These are phyloP conservation scores for Moesziomyces antarcticus DNA, from an alignment of 1,284 basidiomycete genomes.

Conservation along the genomic window DNA sequence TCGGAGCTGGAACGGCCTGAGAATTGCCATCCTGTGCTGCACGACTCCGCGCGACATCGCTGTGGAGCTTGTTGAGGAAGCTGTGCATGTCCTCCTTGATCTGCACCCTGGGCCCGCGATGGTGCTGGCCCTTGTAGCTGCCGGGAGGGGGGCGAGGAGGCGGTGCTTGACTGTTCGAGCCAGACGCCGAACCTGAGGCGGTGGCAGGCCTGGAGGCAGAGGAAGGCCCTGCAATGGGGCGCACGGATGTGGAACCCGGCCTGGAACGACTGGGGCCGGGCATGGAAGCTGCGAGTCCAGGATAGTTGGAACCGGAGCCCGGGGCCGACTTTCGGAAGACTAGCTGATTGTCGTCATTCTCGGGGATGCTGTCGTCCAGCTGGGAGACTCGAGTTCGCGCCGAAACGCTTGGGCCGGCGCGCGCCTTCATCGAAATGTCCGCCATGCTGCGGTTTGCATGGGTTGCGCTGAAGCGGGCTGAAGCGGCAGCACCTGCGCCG, in stretches of 20 bases:
- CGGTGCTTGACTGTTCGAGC: conserved; percentile 1
- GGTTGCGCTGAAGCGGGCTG: conserved; percentile 9
- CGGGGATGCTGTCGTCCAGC: conserved; percentile 39
- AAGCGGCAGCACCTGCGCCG: conserved; percentile 8
- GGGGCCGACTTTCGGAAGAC: conserved; percentile 29
- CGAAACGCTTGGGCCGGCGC: conserved; percentile 7
- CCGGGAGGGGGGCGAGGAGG: conserved; percentile 17
- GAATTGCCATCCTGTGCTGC: not conserved
- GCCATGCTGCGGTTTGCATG: conserved; percentile 19
- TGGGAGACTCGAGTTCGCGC: conserved; percentile 31
- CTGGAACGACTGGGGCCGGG: conserved; percentile 6
- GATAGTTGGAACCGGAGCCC: conserved; percentile 12
- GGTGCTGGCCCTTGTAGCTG: conserved; percentile 43
- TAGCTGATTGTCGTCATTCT: conserved; percentile 21
- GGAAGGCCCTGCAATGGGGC: conserved; percentile 1
- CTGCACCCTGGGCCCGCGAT: conserved; percentile 25
- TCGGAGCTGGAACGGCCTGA: conserved; percentile 9
- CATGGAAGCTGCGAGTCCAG: conserved; percentile 18
- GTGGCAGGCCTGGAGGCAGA: not conserved
- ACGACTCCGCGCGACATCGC: not conserved
- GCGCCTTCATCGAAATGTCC: conserved; percentile 36
- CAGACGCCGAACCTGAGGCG: conserved; percentile 1
- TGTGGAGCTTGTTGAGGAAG: conserved; percentile 22
- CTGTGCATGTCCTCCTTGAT: conserved; percentile 16
- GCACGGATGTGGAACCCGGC: not conserved